These are phyloP conservation scores for Cyclotella sp. DNA, from an alignment of 108 stramenopile genomes.

Conservation along the genomic window DNA sequence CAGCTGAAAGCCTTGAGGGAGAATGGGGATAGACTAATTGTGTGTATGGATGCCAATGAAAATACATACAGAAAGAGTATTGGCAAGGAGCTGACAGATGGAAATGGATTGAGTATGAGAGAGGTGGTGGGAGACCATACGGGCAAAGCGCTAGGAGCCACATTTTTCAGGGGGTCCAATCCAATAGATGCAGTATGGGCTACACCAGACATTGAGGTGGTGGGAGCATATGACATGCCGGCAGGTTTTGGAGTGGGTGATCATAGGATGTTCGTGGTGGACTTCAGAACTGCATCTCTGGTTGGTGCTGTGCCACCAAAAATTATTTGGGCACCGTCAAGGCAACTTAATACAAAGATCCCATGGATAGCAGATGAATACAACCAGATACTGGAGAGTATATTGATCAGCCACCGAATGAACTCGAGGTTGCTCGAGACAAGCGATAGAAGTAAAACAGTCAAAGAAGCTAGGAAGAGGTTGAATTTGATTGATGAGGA, in stretches of 20 bases:
- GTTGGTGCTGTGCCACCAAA: not conserved
- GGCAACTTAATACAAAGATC: not conserved
- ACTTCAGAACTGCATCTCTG: too few relatives aligned
- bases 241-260: constrained; percentile 26
- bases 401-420: too few relatives aligned
- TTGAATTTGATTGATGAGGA: too few relatives aligned
- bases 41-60: constrained; percentile 19
- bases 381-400: too few relatives aligned
- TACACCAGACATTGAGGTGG: constrained; percentile 4
- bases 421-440: not conserved
- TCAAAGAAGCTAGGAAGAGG: not conserved
- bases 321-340: not conserved
- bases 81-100: too few relatives aligned
- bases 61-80: too few relatives aligned
- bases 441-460: not conserved
- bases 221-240: constrained; percentile 11
- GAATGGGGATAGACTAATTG: constrained; percentile 16
- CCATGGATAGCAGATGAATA: not conserved
- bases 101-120: not conserved
- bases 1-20: not conserved
- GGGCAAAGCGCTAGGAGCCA: constrained; percentile 4
- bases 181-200: constrained; percentile 18
- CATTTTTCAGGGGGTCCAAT: constrained; percentile 8
- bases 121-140: constrained; percentile 8
- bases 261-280: constrained; percentile 18